phyloP scores from a whole-genome alignment of 495 filamentous ascomycete species.

The Peziza echinospora region DNA sequence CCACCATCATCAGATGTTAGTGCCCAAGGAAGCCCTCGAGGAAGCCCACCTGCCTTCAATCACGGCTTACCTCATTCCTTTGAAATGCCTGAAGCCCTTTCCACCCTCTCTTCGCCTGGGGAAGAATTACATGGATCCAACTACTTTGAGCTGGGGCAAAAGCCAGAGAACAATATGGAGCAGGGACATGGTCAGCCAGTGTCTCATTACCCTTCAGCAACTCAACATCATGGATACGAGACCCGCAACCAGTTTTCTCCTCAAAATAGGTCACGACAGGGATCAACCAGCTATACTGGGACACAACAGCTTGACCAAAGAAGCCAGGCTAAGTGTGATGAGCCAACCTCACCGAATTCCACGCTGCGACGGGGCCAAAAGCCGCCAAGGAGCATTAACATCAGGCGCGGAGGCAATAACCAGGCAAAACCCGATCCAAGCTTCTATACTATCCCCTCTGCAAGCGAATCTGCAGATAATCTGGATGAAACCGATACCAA shows the following conservation, averaged over 20 bases:
- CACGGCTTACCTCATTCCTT: not conserved
- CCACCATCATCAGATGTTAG: not conserved
- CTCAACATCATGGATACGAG: not conserved
- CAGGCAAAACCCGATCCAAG: no score
- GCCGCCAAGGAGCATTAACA: not conserved
- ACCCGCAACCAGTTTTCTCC: not conserved
- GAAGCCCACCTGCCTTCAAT: not conserved
- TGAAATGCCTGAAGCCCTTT: not conserved
- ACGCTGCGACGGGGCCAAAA: not conserved
- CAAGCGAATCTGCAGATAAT: not conserved
- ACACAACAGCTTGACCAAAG: not conserved
- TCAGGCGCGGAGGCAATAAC: not conserved
- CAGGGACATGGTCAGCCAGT: not conserved
- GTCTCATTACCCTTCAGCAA: not conserved
- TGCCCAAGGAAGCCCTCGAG: not conserved
- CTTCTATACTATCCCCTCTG: not conserved
- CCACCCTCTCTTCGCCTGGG: not conserved
- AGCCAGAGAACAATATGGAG: not conserved
- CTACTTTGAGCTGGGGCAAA: not conserved
- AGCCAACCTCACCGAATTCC: not conserved
- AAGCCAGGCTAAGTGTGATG: not conserved
- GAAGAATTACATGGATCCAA: not conserved
- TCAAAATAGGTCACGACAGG: not conserved
- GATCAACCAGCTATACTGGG: not conserved
- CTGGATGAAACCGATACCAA: not conserved